Percentiles rank a stretch among this genome's conserved stretches.
These are phyloP conservation scores for Zangia roseola DNA, from an alignment of 768 basidiomycete species.

Conservation along the genomic window DNA sequence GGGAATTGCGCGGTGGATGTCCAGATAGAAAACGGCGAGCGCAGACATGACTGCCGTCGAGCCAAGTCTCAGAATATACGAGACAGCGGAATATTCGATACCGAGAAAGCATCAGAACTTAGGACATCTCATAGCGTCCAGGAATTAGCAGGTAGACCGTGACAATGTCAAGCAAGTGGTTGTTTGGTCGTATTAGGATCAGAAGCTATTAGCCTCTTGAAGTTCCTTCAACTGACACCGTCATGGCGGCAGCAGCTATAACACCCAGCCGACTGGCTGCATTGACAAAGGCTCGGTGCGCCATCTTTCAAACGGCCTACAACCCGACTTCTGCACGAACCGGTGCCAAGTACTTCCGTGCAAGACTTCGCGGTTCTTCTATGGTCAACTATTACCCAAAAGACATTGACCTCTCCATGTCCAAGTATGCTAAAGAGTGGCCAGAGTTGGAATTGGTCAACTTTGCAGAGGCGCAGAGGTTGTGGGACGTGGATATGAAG, in stretches of 20 bases:
- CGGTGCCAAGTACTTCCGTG: constrained; percentile 89
- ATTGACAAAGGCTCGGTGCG: constrained; percentile 63
- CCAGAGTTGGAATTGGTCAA: constrained; percentile 62
- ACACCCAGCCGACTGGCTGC: constrained; percentile 52
- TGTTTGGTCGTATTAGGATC: constrained; percentile 33
- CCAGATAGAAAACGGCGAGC: constrained; percentile 18
- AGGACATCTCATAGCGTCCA: constrained; percentile 2
- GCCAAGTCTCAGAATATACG: constrained; percentile 14
- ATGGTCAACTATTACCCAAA: constrained; percentile 83
- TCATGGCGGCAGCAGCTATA: constrained; percentile 37
- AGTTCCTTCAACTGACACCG: background rate
- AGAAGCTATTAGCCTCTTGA: constrained; percentile 15
- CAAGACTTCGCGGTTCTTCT: constrained; percentile 78
- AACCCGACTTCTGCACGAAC: constrained; percentile 82
- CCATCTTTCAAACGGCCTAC: constrained; percentile 84
- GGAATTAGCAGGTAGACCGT: background rate
- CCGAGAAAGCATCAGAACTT: constrained; percentile 22
- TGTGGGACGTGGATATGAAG: constrained; percentile 65
- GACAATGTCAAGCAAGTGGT: constrained; percentile 1
- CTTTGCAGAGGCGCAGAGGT: constrained; percentile 62
- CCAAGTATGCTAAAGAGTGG: constrained; percentile 48
- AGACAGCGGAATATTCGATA: constrained; percentile 16
- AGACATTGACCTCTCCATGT: constrained; percentile 54
- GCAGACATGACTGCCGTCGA: constrained; percentile 18
- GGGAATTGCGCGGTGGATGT: background rate